These are phyloP conservation scores for Colletotrichum salicis DNA, from an alignment of 2,329 filamentous ascomycete genomes.

Conservation along the genomic window DNA sequence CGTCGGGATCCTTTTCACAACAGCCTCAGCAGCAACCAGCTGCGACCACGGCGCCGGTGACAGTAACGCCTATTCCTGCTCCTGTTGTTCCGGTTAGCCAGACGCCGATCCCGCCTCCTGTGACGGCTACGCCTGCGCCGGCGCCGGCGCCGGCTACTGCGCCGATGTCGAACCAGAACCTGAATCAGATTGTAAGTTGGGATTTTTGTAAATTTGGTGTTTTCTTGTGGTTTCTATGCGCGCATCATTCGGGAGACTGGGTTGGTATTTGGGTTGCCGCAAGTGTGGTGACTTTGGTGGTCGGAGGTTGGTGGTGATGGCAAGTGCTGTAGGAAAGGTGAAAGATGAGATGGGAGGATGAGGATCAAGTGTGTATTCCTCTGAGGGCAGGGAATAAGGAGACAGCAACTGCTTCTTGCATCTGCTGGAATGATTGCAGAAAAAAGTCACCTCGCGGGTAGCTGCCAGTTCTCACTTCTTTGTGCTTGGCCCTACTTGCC, in stretches of 20 bases:
- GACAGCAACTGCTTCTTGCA: background rate
- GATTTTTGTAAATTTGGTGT: conserved; percentile 3
- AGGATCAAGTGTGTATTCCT: background rate
- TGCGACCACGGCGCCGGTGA: conserved; percentile 18
- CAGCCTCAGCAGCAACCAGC: conserved; percentile 21
- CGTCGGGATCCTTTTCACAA: conserved; percentile 25
- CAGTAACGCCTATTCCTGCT: conserved; percentile 43
- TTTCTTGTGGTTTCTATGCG: background rate
- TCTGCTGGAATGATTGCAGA: background rate
- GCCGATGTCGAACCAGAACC: conserved; percentile 82
- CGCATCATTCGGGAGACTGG: background rate
- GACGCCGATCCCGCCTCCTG: conserved; percentile 37
- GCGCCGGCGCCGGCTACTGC: conserved; percentile 42
- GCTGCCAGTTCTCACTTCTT: background rate
- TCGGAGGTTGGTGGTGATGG: background rate
- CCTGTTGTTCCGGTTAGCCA: conserved; percentile 41
- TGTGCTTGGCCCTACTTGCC: background rate
- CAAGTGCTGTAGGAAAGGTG: background rate
- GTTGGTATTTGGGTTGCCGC: background rate
- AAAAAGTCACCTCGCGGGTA: background rate
- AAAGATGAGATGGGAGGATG: background rate
- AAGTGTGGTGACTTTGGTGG: background rate
- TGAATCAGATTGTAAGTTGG: conserved; percentile 92
- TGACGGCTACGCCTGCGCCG: conserved; percentile 30
- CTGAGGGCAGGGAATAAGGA: background rate